Base-by-base conservation (phyloP, 495 filamentous ascomycete genomes). In the Penicillium coffeae region DNA sequence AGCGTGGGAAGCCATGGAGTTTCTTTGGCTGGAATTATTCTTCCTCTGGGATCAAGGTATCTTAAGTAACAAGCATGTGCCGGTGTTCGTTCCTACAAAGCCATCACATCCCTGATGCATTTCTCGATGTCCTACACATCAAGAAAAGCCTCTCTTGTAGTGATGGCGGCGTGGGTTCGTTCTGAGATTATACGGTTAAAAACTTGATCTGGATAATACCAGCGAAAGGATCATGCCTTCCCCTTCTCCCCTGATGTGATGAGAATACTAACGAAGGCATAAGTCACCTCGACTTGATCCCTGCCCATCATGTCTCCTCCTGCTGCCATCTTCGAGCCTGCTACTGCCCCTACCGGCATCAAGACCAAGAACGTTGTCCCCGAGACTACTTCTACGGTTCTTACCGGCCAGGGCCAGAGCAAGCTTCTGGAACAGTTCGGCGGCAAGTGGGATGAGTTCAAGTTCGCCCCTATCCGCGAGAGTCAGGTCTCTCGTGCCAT, bases 131-230 rank as follows among this genome's bases (percentile, higher is more conserved):
- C 18, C 5, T 25, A 16, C 18, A 33, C 25, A 27, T 9, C 12
- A 27, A 21, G n/a, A 18, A 12, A 37, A 27, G 10, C 19, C 3
- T 13, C 21, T n/a, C n/a, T n/a, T n/a, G n/a, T n/a, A n/a, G n/a
- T n/a, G n/a, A n/a, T n/a, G n/a, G 52, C 45, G 61, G 40, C 46
- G 51, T 66, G 71, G 68, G 66, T 73, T 79, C 74, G 77, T 79
- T 82, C 89, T 93, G 89, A 95, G 86, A 95, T 85, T 80, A 93
- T 85, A 95, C 89, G 88, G 89, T 84, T 72, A 73, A 66, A n/a
- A 91, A 95, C 89, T 92, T 93, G 89, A 95, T 92, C 89, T 89
- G 87, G 89, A 89, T 90, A 95, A 93, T 92, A 86, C 89, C 87
- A 89, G 89, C 89, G 89, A 88, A 90, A 93, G 87, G 86, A 92